Base-by-base conservation (phyloP, 2,329 filamentous ascomycete species). In the Aureobasidium mangrovei region DNA sequence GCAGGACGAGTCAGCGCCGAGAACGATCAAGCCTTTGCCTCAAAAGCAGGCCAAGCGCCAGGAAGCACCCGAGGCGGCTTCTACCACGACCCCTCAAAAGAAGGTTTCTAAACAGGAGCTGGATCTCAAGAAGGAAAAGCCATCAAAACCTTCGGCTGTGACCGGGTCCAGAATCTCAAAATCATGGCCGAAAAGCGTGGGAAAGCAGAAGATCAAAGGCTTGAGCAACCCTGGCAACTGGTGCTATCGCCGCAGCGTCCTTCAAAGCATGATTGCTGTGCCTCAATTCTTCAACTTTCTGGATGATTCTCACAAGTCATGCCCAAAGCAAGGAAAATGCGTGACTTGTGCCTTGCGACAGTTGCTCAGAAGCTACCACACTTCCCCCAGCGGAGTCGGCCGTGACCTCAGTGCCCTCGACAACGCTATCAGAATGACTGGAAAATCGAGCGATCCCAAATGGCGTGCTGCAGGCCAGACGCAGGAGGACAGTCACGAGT, bases 221-320 rank as follows among this genome's bases (percentile, higher is more conserved):
- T 26, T 62, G 29, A 7, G 8, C 12, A 63, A 63, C 12, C 56
- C 57, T 7, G 38, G 44, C 28, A 49, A 53, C 6, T 56, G 43
- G 39, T 63, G 61, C 46, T 63, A 63, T 46, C 61, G 61, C 27
- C 55, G 57, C 18, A 55, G 54, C 27, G 51, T 58, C 4, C 43
- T 61, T 2, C 61, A 63, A 27, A 40, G 39, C 24, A 41, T 59
- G 6, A 59, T 46, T 36, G 57, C 41, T 52, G 56, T 49, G 8
- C 59, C 47, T 41, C 60, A 53, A n/a, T 58, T 51, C 44, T 61
- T 53, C 55, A 59, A 59, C 54, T 4, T 57, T 35, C 35, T 62
- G 55, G 48, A 53, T 46, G 44, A 49, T 0, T 33, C 31, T 12
- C 58, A 59, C 35, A 45, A 51, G n/a, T 36, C 12, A 10, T 58